Percentiles rank a stretch among this genome's conserved stretches.
Evolutionary conservation across 495 filamentous ascomycete genomes (phyloP).

Genomic region (Podospora bellae-mahoneyi): DNA sequence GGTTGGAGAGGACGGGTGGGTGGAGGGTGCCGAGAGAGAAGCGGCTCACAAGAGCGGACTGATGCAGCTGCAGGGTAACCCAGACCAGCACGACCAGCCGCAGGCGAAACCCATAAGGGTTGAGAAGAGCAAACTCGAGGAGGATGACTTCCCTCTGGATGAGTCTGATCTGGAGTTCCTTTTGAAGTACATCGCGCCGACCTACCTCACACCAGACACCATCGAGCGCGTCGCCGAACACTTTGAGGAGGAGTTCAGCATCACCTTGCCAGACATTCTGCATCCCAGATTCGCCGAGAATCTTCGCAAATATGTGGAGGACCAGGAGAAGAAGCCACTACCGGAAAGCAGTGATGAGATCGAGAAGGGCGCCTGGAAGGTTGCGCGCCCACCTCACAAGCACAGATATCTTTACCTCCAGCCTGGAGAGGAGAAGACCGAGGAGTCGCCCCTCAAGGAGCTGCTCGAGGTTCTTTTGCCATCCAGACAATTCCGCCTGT

Average conservation of each 20-base stretch:
- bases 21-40: slow-evolving; percentile 82
- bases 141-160: slow-evolving; percentile 52
- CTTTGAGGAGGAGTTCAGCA: slow-evolving; percentile 77
- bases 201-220: slow-evolving; percentile 91
- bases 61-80: slow-evolving; percentile 85
- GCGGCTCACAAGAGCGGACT: slow-evolving; percentile 84
- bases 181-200: slow-evolving; percentile 80
- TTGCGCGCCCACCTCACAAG: slow-evolving; percentile 89
- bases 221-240: slow-evolving; percentile 73
- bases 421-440: slow-evolving; percentile 24
- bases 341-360: slow-evolving; percentile 53
- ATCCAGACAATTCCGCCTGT: slow-evolving; percentile 82
- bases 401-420: slow-evolving; percentile 86
- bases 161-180: slow-evolving; percentile 80
- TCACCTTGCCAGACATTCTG: slow-evolving; percentile 74
- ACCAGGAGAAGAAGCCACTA: slow-evolving; percentile 53
- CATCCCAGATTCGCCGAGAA: slow-evolving; percentile 68
- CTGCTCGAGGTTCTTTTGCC: slow-evolving; percentile 76
- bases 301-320: slow-evolving; percentile 64
- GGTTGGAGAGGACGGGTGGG: slow-evolving; percentile 88
- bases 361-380: slow-evolving; percentile 62
- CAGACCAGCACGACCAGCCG: slow-evolving; percentile 80
- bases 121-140: slow-evolving; percentile 45
- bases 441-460: slow-evolving; percentile 63
- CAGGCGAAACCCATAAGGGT: slow-evolving; percentile 56